A percentile compares a stretch with the other conserved stretches of the same genome.
Evolutionary conservation across 192 early-diverging fungal species (phyloP).

Genomic region (Coemansia sp.): DNA sequence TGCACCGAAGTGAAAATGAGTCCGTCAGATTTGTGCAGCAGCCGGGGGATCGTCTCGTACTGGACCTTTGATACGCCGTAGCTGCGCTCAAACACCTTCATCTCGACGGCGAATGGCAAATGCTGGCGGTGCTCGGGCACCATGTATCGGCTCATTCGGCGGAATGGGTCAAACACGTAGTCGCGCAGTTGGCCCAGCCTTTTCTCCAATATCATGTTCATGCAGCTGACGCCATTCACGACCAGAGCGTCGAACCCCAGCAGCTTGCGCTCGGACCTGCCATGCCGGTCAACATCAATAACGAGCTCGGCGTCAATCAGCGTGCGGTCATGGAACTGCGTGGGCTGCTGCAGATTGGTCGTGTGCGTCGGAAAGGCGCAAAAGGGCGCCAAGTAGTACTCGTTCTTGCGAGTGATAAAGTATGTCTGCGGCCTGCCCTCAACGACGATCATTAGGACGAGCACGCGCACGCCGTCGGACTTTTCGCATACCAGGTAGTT

Average conservation of each 20-base stretch:
- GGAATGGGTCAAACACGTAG: slow-evolving; percentile 66
- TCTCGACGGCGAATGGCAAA: slow-evolving; percentile 41
- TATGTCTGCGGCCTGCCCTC: background rate
- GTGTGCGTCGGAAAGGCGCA: slow-evolving; percentile 66
- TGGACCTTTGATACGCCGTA: slow-evolving; percentile 66
- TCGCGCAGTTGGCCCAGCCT: slow-evolving; percentile 72
- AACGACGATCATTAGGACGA: slow-evolving; percentile 43
- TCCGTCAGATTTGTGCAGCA: slow-evolving; percentile 74
- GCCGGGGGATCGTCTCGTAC: slow-evolving; percentile 58
- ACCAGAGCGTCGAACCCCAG: slow-evolving; percentile 79
- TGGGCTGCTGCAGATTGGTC: slow-evolving; percentile 12
- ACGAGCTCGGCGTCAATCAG: slow-evolving; percentile 95
- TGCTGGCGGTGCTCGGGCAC: background rate
- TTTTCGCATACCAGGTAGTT: slow-evolving; percentile 84
- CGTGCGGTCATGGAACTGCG: slow-evolving; percentile 66
- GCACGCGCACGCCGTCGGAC: slow-evolving; percentile 76
- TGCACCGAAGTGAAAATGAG: slow-evolving; percentile 72
- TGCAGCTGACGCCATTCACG: slow-evolving; percentile 59
- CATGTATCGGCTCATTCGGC: slow-evolving; percentile 1
- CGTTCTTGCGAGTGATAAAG: slow-evolving; percentile 73
- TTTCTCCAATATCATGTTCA: slow-evolving; percentile 61
- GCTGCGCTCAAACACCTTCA: slow-evolving; percentile 71
- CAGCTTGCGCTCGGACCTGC: slow-evolving; percentile 50
- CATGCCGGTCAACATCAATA: slow-evolving; percentile 67
- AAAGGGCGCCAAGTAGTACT: slow-evolving; percentile 67